phyloP scores from a whole-genome alignment of 345 rosid genomes.

The Turnera subulata region DNA sequence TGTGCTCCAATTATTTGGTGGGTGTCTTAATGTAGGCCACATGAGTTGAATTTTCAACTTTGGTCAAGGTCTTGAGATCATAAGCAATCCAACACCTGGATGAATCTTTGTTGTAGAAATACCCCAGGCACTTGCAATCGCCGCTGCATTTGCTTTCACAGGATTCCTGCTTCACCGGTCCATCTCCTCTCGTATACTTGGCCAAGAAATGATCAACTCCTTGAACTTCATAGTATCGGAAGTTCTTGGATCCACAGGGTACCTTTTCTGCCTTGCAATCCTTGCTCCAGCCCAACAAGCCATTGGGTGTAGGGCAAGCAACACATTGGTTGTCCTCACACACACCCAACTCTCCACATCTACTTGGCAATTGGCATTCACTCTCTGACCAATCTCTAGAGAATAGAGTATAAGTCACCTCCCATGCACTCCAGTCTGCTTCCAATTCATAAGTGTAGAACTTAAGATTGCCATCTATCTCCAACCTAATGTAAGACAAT shows the following conservation, averaged over 20 bases:
- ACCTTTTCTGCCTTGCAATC: conserved; percentile 28
- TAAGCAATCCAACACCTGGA: conserved; percentile 55
- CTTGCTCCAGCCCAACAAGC: conserved; percentile 43
- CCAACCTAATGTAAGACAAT: conserved; percentile 34
- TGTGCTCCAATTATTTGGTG: no score
- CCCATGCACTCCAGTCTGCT: conserved; percentile 32
- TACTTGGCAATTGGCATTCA: conserved; percentile 41
- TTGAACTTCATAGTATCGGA: conserved; percentile 37
- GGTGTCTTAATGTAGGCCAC: conserved; percentile 28
- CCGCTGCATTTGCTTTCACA: conserved; percentile 32
- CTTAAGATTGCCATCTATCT: conserved; percentile 48
- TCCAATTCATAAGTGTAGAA: conserved; percentile 36
- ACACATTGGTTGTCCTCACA: conserved; percentile 49
- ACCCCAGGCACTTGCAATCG: conserved; percentile 61
- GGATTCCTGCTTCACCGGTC: conserved; percentile 6
- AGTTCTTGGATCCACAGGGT: conserved; percentile 25
- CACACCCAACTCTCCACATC: conserved; percentile 46
- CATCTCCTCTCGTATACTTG: conserved; percentile 40
- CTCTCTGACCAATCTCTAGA: conserved; percentile 18
- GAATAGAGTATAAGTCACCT: conserved; percentile 42
- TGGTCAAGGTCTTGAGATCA: conserved; percentile 48
- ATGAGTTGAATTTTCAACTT: conserved; percentile 27
- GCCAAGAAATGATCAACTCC: conserved; percentile 51
- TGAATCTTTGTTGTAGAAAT: conserved; percentile 43
- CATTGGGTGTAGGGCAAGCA: conserved; percentile 39